Evolutionary conservation across 306 rosid species (phyloP).

Genomic region (Vachellia collinsii): DNA sequence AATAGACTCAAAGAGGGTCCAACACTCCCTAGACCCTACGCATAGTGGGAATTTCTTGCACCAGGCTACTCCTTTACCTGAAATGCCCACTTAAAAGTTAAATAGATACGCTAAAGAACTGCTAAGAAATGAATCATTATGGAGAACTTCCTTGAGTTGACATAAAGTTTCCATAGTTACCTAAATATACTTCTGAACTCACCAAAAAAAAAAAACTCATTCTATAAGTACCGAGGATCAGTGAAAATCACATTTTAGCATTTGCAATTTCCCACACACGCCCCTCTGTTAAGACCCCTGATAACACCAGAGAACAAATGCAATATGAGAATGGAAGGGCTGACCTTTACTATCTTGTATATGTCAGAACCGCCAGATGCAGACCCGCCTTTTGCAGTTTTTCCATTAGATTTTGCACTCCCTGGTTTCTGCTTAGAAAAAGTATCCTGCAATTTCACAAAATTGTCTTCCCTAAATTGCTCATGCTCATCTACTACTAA

Average conservation of each 20-base stretch:
- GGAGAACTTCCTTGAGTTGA: not conserved
- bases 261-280: not conserved
- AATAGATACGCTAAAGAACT: not conserved
- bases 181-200: not conserved
- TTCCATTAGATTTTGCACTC: slow-evolving; percentile 62
- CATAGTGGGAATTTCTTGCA: not conserved
- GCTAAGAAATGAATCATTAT: not conserved
- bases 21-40: not conserved
- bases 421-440: slow-evolving; percentile 63
- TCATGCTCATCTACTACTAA: slow-evolving; percentile 90
- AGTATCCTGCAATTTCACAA: slow-evolving; percentile 70
- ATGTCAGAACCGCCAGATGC: slow-evolving; percentile 86
- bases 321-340: slow-evolving; percentile 21
- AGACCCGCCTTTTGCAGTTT: slow-evolving; percentile 64
- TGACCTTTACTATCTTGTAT: slow-evolving; percentile 90
- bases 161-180: not conserved
- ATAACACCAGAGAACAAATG: not conserved
- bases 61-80: not conserved
- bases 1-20: not conserved
- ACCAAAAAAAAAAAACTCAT: not conserved
- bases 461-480: slow-evolving; percentile 85
- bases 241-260: not conserved
- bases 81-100: slow-evolving; percentile 1
- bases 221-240: not conserved
- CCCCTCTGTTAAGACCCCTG: not conserved